Evolutionary conservation across 2,329 filamentous ascomycete genomes (phyloP).

Genomic region (Diaporthe amygdali): DNA sequence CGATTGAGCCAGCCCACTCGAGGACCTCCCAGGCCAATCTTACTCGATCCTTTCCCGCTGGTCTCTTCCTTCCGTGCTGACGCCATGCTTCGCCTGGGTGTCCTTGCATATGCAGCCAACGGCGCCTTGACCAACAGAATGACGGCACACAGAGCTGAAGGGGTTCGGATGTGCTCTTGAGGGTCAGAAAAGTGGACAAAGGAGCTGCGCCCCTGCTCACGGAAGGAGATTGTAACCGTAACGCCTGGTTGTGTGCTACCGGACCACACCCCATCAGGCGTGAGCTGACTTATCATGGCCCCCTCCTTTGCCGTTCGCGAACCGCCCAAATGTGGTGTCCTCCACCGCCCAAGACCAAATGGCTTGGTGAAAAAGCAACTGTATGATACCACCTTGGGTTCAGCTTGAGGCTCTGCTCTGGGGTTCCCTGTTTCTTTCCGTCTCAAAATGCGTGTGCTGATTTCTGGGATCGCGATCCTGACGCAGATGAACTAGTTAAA

Average conservation of each 20-base stretch:
- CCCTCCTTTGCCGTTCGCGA: neutral
- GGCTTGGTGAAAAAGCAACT: slow-evolving; percentile 16
- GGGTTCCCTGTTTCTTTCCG: slow-evolving; percentile 1
- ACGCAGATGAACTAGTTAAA: neutral
- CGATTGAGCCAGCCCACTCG: neutral
- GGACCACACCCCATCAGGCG: slow-evolving; percentile 11
- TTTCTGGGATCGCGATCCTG: neutral
- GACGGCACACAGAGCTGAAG: neutral
- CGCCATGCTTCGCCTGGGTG: slow-evolving; percentile 19
- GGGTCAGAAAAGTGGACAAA: slow-evolving; percentile 14
- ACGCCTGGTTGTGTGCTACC: neutral
- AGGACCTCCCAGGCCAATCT: neutral
- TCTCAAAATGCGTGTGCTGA: neutral
- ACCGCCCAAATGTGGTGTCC: slow-evolving; percentile 10
- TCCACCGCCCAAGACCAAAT: neutral
- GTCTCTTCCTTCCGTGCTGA: slow-evolving; percentile 22
- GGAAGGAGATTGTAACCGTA: neutral
- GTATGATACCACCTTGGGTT: neutral
- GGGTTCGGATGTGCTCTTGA: slow-evolving; percentile 1
- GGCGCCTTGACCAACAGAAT: neutral
- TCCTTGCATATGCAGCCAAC: slow-evolving; percentile 15
- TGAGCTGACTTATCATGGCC: slow-evolving; percentile 18
- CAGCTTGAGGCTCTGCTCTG: slow-evolving; percentile 27
- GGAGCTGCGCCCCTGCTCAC: slow-evolving; percentile 20
- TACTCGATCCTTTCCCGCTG: slow-evolving; percentile 13